A percentile compares a stretch with the other conserved stretches of the same genome.
Evolutionary conservation across 495 filamentous ascomycete genomes (phyloP).

Genomic region (Xanthoparmelia taractica): DNA sequence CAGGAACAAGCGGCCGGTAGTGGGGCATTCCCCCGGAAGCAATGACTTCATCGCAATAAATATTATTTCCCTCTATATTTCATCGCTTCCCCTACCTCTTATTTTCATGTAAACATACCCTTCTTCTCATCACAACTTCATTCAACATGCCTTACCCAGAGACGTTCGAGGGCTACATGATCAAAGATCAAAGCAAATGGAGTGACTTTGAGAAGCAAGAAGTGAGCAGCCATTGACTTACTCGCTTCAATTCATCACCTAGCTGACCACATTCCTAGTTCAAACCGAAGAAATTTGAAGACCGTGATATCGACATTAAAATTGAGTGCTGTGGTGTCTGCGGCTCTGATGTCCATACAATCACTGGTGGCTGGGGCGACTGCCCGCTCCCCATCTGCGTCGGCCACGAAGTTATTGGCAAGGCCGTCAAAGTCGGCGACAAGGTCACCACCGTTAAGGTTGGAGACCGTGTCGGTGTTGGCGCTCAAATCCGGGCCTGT

Average conservation of each 20-base stretch:
- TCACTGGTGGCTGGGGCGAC: constrained; percentile 69
- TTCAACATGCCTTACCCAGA: constrained; percentile 68
- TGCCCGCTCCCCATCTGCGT: constrained; percentile 62
- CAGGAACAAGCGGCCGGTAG: constrained; percentile 4
- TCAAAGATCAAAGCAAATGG: constrained; percentile 52
- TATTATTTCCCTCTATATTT: background rate
- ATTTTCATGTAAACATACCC: background rate
- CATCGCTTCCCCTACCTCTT: background rate
- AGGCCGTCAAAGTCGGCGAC: constrained; percentile 60
- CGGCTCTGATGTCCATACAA: constrained; percentile 71
- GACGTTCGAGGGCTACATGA: constrained; percentile 66
- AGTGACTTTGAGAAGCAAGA: constrained; percentile 57
- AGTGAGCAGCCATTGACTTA: constrained; percentile 32
- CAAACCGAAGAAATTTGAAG: constrained; percentile 69
- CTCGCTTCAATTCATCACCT: background rate
- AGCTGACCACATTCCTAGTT: constrained; percentile 41
- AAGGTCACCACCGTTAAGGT: constrained; percentile 59
- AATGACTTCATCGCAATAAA: background rate
- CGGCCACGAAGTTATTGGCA: constrained; percentile 69
- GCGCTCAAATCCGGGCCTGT: constrained; percentile 68
- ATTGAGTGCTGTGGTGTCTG: constrained; percentile 72
- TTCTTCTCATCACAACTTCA: background rate
- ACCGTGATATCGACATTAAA: constrained; percentile 66
- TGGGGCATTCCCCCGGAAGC: background rate
- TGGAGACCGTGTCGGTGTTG: constrained; percentile 73